phyloP scores from a whole-genome alignment of 352 stramenopile species.

The Globisporangium irregulare region DNA sequence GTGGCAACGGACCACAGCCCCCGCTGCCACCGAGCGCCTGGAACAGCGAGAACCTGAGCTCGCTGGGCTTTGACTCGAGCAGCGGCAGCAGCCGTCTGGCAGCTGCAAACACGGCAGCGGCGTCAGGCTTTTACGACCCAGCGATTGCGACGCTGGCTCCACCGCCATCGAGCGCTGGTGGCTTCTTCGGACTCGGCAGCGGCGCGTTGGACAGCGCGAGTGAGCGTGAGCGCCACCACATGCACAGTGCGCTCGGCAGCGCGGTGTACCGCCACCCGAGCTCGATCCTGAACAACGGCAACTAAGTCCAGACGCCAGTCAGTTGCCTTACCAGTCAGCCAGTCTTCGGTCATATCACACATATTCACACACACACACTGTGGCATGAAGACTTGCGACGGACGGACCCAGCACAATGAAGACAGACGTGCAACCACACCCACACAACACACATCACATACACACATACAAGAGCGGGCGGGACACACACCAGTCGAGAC shows the following conservation, averaged over 20 bases:
- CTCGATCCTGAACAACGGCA: constrained; percentile 51
- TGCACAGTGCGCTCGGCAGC: constrained; percentile 36
- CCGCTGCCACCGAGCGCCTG: constrained; percentile 12
- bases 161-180: constrained; percentile 10
- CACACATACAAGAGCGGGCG: constrained; percentile 16
- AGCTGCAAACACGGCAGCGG: constrained; percentile 7
- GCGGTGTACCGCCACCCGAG: constrained; percentile 34
- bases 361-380: constrained; percentile 16
- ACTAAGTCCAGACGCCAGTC: constrained; percentile 14
- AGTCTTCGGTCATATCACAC: constrained; percentile 7
- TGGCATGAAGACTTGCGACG: background rate
- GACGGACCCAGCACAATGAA: constrained; percentile 14
- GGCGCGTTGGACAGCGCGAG: constrained; percentile 24
- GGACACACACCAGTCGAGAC: constrained; percentile 3
- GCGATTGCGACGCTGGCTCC: constrained; percentile 37
- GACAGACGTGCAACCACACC: constrained; percentile 2
- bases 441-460: constrained; percentile 14
- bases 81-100: constrained; percentile 3
- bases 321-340: background rate
- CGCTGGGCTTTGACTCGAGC: constrained; percentile 19
- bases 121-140: constrained; percentile 45
- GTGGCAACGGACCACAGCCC: background rate
- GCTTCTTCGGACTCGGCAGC: constrained; percentile 30
- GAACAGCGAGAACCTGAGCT: constrained; percentile 14
- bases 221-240: constrained; percentile 23